phyloP scores from a whole-genome alignment of 2,329 filamentous ascomycete genomes.

The Parastagonospora nodorum region DNA sequence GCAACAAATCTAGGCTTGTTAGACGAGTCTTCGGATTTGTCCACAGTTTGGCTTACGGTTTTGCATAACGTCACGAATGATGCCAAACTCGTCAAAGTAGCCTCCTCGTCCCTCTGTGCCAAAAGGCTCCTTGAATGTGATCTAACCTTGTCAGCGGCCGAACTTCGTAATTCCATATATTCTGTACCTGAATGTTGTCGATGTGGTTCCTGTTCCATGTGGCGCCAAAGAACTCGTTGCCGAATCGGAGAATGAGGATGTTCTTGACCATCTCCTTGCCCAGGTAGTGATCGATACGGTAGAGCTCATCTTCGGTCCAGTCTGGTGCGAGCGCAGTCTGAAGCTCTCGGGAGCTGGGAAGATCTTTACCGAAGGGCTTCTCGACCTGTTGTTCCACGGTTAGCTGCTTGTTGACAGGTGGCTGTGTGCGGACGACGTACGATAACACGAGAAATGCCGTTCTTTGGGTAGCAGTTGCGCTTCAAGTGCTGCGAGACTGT shows the following conservation, averaged over 20 bases:
- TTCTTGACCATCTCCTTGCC: constrained; percentile 99
- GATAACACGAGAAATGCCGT: constrained; percentile 91
- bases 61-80: constrained; percentile 99
- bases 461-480: constrained; percentile 92
- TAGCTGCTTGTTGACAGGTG: constrained; percentile 16
- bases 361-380: constrained; percentile 98
- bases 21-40: constrained; percentile 7
- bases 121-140: constrained; percentile 99
- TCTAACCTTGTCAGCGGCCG: constrained; percentile 54
- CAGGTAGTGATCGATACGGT: constrained; percentile 98
- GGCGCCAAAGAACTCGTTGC: constrained; percentile 97
- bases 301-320: constrained; percentile 98
- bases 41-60: constrained; percentile 66
- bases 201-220: constrained; percentile 99
- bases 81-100: constrained; percentile 99
- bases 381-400: constrained; percentile 69
- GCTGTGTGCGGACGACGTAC: constrained; percentile 57
- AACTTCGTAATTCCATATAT: not conserved
- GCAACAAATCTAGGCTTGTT: constrained; percentile 70
- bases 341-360: constrained; percentile 89
- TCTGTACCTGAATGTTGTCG: constrained; percentile 82
- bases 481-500: constrained; percentile 97
- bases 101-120: constrained; percentile 96
- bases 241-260: constrained; percentile 95
- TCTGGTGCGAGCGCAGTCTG: constrained; percentile 94